phyloP scores from a whole-genome alignment of 2,329 filamentous ascomycete genomes.

The Neonectria punicea region DNA sequence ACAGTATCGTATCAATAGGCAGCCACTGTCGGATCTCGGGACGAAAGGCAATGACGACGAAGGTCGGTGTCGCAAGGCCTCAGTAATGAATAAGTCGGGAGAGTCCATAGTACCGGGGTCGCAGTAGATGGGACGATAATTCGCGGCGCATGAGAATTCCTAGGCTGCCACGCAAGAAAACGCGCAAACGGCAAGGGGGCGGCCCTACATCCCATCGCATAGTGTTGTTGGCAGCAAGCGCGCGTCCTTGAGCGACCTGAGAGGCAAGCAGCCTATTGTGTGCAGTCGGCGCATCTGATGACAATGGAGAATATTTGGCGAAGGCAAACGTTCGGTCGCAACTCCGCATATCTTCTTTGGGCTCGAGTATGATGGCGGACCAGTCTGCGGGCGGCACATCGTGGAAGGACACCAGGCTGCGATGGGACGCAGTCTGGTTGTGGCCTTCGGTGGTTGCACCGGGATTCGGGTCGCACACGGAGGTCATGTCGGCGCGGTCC shows the following conservation, averaged over 20 bases:
- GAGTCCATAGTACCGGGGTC: not conserved
- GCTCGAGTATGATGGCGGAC: not conserved
- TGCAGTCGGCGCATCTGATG: conserved; percentile 11
- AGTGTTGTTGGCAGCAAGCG: not conserved
- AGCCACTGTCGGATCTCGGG: not conserved
- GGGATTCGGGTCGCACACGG: conserved; percentile 40
- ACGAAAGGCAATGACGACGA: not conserved
- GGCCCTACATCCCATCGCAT: not conserved
- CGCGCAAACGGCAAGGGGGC: not conserved
- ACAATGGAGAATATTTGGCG: not conserved
- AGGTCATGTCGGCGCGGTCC: conserved; percentile 20
- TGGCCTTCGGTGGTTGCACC: conserved; percentile 26
- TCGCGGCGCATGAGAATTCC: conserved; percentile 3
- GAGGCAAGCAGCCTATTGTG: not conserved
- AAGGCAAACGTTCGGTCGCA: not conserved
- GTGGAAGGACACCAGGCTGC: conserved; percentile 3
- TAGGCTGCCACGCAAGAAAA: not conserved
- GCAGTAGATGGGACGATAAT: conserved; percentile 2
- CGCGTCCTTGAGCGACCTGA: not conserved
- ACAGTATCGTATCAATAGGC: not conserved
- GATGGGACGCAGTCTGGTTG: conserved; percentile 15
- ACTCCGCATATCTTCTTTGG: conserved; percentile 8
- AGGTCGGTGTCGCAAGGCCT: not conserved
- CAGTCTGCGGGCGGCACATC: not conserved
- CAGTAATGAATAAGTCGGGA: not conserved